Base-by-base conservation (phyloP, 495 filamentous ascomycete species). In the Hypoxylon fragiforme region DNA sequence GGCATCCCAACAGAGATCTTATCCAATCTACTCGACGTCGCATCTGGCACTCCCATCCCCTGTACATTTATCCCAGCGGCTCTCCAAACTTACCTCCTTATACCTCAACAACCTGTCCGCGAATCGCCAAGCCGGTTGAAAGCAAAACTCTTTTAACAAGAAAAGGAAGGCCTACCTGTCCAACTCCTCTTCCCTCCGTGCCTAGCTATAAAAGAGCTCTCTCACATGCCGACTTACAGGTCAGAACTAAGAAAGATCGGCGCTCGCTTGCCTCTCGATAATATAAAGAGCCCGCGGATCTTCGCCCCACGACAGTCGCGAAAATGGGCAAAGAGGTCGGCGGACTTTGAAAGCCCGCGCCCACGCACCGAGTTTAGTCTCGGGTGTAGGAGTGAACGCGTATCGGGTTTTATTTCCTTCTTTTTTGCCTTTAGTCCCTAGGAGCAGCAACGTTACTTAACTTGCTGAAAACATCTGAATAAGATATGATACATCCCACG, bases 51-150 rank as follows among this genome's bases (percentile, higher is more conserved):
- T 30, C 31, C 15, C 5, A 19, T 37, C 7, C 19, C 19, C 15
- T 48, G 16, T 14, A 13, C 2, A 22, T 28, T 15, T 28, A 15
- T 20, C 51, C 38, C 31, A 44, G 41, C 13, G 18, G 30, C 16
- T 28, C 37, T n/a, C 46, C 43, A 44, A 28, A 7, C 2, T 20
- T 44, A 1, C 16, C 40, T 13, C 28, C 13, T 39, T 38, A 3
- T 41, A 18, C 37, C 30, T 62, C 51, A 56, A 32, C 43, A n/a
- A n/a, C n/a, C n/a, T 49, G 37, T 52, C 16, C 5, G 14, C 19
- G 12, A 44, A 34, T 14, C 22, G 59, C 59, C 59, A 63, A 63
- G 59, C 59, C 59, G 59, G 59, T 44, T 58, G 59, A 58, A 63
- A 46, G 30, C 40, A 37, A 41, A 50, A 13, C 1, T 32, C n/a